Percentiles rank a stretch among this genome's conserved stretches.
Evolutionary conservation across 441 rosid genomes (phyloP).

Genomic region (Pelargonium myrrhifolium): DNA sequence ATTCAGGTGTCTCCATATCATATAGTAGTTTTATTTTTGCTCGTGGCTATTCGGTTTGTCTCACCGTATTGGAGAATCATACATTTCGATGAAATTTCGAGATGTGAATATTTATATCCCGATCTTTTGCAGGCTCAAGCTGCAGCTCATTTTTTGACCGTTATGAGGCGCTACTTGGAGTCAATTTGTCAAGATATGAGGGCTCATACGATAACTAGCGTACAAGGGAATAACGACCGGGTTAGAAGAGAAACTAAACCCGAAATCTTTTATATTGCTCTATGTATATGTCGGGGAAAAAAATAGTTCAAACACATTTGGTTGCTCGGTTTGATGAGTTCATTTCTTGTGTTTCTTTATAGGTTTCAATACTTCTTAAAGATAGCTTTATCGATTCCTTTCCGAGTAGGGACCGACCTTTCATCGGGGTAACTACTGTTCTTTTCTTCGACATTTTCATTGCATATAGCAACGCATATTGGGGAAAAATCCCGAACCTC

Average conservation of each 20-base stretch:
- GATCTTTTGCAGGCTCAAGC: conserved; percentile 57
- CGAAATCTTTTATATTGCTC: conserved; percentile 8
- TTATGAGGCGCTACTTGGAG: conserved; percentile 71
- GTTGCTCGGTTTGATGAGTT: not conserved
- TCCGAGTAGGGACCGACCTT: conserved; percentile 61
- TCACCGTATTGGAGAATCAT: not conserved
- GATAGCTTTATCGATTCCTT: conserved; percentile 94
- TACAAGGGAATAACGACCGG: conserved; percentile 88
- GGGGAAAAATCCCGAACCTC: too few relatives aligned
- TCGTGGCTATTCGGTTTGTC: not conserved
- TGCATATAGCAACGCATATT: not conserved
- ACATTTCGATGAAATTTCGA: not conserved
- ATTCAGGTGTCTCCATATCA: conserved; percentile 72
- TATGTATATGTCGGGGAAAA: not conserved
- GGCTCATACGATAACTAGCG: conserved; percentile 85
- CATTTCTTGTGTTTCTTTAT: conserved; percentile 19
- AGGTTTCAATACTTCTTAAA: conserved; percentile 93
- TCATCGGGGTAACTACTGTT: conserved; percentile 56
- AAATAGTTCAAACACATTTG: not conserved
- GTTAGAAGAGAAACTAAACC: conserved; percentile 39
- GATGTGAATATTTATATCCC: not conserved
- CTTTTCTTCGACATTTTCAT: not conserved
- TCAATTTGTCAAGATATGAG: conserved; percentile 79
- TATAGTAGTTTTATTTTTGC: too few relatives aligned
- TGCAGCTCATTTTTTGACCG: conserved; percentile 52